Percentiles rank a stretch among this genome's conserved stretches.
Evolutionary conservation across 2,329 filamentous ascomycete species (phyloP).

Genomic region (Arthrobotrys sinensis): DNA sequence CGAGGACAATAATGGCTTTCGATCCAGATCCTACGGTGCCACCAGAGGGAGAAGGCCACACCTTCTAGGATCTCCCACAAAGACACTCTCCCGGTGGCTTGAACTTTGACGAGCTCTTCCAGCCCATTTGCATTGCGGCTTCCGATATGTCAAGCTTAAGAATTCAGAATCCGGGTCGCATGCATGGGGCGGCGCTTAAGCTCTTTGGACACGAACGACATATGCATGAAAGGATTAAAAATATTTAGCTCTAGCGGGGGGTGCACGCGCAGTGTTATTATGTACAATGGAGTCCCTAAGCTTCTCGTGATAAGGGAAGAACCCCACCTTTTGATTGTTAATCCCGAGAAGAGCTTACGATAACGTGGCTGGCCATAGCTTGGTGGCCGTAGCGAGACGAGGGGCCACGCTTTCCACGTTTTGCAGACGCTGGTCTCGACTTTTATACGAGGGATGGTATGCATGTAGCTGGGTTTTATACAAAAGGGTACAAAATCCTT

Average conservation of each 20-base stretch:
- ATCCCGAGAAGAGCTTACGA: neutral
- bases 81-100: neutral
- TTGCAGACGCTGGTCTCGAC: neutral
- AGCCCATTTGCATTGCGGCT: neutral
- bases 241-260: neutral
- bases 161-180: slow-evolving; percentile 18
- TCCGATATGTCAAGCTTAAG: slow-evolving; percentile 11
- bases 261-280: neutral
- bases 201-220: slow-evolving; percentile 7
- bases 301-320: slow-evolving; percentile 2
- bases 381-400: slow-evolving; percentile 1
- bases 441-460: neutral
- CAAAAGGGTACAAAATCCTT: too few species aligned
- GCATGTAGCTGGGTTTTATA: too few species aligned
- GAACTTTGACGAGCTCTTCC: slow-evolving; percentile 3
- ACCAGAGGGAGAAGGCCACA: neutral
- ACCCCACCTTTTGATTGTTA: slow-evolving; percentile 23
- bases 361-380: slow-evolving; percentile 2
- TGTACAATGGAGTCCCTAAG: neutral
- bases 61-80: slow-evolving; percentile 1
- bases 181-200: slow-evolving; percentile 34
- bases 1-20: neutral
- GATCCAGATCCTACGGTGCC: neutral
- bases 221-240: slow-evolving; percentile 1
- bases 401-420: slow-evolving; percentile 4